phyloP scores from a whole-genome alignment of 2,329 filamentous ascomycete genomes.

The Xylogone sp. region DNA sequence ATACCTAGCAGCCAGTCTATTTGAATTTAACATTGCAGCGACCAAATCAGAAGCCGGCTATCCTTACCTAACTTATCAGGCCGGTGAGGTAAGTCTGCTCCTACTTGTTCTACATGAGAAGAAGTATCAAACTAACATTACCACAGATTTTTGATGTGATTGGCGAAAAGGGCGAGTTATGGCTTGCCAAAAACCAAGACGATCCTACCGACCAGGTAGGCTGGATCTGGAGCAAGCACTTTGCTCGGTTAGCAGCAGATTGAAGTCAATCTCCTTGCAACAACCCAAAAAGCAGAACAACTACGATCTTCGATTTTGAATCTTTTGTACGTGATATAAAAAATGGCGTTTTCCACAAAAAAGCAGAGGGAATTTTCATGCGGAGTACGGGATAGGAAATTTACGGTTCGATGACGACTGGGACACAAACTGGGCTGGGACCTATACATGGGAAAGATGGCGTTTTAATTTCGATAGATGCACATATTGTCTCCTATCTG shows the following conservation, averaged over 20 bases:
- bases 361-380: not conserved
- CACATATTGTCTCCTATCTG: not conserved
- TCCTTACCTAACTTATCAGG: constrained; percentile 91
- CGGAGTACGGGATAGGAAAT: not conserved
- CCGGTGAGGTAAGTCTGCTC: constrained; percentile 70
- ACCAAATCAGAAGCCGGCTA: constrained; percentile 91
- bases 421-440: not conserved
- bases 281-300: not conserved
- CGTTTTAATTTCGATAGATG: not conserved
- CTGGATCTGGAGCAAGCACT: constrained; percentile 99
- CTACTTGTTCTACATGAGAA: not conserved
- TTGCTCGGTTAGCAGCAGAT: constrained; percentile 55
- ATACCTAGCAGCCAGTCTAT: constrained; percentile 89
- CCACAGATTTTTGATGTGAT: constrained; percentile 80
- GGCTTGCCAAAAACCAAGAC: constrained; percentile 97
- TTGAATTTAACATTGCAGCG: constrained; percentile 95
- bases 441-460: not conserved
- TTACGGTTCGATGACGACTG: not conserved
- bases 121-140: constrained; percentile 8
- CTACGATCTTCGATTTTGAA: not conserved
- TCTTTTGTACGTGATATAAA: not conserved
- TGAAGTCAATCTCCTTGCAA: constrained; percentile 10
- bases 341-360: not conserved
- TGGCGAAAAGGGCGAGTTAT: constrained; percentile 93
- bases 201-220: constrained; percentile 75